phyloP scores from a whole-genome alignment of 139 green algal species.

The Limnomonas spitsbergensis region DNA sequence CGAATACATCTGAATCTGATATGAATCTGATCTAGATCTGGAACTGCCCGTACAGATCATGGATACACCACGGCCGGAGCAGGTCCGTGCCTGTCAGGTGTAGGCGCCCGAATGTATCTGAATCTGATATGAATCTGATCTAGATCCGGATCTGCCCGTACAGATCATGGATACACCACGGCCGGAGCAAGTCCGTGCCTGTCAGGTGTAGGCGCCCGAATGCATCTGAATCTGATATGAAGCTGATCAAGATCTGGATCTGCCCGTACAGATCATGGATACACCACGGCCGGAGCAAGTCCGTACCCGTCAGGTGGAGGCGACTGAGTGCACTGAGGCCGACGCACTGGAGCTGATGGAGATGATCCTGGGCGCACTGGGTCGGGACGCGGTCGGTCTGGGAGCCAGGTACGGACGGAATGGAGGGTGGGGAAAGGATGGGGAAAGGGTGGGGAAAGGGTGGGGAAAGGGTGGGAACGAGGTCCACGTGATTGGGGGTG shows the following conservation, averaged over 20 bases:
- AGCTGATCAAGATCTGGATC: constrained; percentile 94
- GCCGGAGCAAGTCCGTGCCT: no score
- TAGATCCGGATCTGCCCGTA: no score
- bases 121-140: no score
- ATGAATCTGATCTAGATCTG: no score
- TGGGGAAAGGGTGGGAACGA: not conserved
- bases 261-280: constrained; percentile 80
- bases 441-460: not conserved
- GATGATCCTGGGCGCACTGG: constrained; percentile 86
- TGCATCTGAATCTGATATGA: constrained; percentile 78
- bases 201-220: no score
- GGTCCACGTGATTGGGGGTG: no score
- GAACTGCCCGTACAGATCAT: no score
- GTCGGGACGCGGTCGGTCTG: constrained; percentile 74
- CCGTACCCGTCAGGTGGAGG: constrained; percentile 51
- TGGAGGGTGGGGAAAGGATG: not conserved
- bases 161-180: constrained; percentile 84
- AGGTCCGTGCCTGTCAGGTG: no score
- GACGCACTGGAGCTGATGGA: constrained; percentile 88
- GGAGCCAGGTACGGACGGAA: constrained; percentile 40
- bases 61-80: no score
- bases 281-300: constrained; percentile 65
- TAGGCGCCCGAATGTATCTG: no score
- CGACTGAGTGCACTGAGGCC: constrained; percentile 55
- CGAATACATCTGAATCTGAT: no score